A percentile compares a stretch with the other conserved stretches of the same genome.
phyloP scores from a whole-genome alignment of 2,329 filamentous ascomycete species.

The Chrysosphaeria jannelii region DNA sequence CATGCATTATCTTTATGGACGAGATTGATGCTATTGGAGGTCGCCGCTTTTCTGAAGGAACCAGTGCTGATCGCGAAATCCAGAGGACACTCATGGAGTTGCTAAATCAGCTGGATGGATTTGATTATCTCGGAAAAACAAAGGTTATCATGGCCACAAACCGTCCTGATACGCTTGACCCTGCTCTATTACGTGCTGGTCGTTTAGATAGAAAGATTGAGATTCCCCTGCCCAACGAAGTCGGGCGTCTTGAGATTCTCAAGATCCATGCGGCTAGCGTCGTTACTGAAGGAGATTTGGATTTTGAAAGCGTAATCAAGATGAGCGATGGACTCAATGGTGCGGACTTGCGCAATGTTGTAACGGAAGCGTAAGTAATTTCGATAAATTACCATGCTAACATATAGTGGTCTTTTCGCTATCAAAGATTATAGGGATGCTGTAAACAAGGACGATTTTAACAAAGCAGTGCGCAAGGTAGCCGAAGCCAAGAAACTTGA shows the following conservation, averaged over 20 bases:
- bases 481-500: conserved; percentile 95
- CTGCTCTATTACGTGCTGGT: conserved; percentile 69
- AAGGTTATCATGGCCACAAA: conserved; percentile 99
- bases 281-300: conserved; percentile 74
- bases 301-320: conserved; percentile 98
- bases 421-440: conserved; percentile 96
- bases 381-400: neutral
- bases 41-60: conserved; percentile 85
- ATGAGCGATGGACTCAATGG: conserved; percentile 98
- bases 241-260: conserved; percentile 80
- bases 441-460: conserved; percentile 96
- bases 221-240: conserved; percentile 89
- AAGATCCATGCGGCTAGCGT: conserved; percentile 88
- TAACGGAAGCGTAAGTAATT: conserved; percentile 78
- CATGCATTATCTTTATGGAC: conserved; percentile 99
- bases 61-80: conserved; percentile 90
- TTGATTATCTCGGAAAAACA: conserved; percentile 96
- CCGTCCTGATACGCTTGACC: conserved; percentile 83
- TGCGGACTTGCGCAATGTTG: conserved; percentile 87
- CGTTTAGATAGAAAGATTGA: conserved; percentile 94
- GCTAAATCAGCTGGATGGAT: conserved; percentile 92
- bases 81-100: conserved; percentile 97
- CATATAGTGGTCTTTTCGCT: conserved; percentile 59
- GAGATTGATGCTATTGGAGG: conserved; percentile 98
- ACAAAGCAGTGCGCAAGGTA: conserved; percentile 94